phyloP scores from a whole-genome alignment of 495 filamentous ascomycete species.

The Annulohypoxylon maeteangense region DNA sequence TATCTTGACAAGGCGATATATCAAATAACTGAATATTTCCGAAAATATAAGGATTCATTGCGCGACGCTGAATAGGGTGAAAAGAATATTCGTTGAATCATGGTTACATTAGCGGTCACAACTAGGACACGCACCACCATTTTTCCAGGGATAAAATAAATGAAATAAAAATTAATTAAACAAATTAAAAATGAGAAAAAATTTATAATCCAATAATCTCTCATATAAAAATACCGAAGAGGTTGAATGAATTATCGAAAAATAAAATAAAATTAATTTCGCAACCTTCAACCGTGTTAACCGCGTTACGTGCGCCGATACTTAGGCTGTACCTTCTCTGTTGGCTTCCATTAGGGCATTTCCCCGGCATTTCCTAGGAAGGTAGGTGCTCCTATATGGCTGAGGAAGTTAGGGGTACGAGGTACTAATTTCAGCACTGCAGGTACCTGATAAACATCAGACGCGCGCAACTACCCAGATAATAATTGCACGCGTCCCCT shows the following conservation, averaged over 20 bases:
- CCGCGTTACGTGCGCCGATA: slow-evolving; percentile 25
- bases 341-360: slow-evolving; percentile 8
- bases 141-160: slow-evolving; percentile 2
- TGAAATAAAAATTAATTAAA: slow-evolving; percentile 15
- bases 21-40: background rate
- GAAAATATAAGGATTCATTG: background rate
- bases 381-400: slow-evolving; percentile 6
- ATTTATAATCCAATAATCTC: background rate
- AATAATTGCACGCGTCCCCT: slow-evolving; percentile 30
- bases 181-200: slow-evolving; percentile 12
- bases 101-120: background rate
- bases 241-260: slow-evolving; percentile 14
- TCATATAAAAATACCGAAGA: background rate
- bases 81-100: background rate
- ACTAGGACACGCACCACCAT: background rate
- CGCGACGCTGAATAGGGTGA: background rate
- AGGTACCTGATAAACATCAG: slow-evolving; percentile 35
- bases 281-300: background rate
- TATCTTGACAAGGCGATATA: background rate
- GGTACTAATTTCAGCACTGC: slow-evolving; percentile 5
- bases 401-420: slow-evolving; percentile 8
- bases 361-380: slow-evolving; percentile 32
- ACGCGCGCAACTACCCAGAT: slow-evolving; percentile 31
- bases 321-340: slow-evolving; percentile 21
- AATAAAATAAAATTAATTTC: slow-evolving; percentile 36